Evolutionary conservation across 1,139 yeast genomes (phyloP), one percentile per base, ranked within the genome.

Genomic region (Petasospora fabianii): DNA sequence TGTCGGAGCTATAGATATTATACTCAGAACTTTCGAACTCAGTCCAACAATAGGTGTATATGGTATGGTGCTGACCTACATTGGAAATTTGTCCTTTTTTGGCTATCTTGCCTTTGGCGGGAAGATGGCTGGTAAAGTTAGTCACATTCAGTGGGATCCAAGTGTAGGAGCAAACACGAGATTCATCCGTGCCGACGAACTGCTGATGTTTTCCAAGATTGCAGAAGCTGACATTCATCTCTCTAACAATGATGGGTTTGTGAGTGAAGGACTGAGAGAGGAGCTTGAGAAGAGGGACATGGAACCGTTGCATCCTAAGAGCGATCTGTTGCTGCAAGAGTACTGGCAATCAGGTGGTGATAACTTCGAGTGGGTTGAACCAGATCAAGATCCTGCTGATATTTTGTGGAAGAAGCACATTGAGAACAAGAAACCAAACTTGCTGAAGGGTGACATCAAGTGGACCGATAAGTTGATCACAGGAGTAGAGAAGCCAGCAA

Each of bases 261-360:
- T 64, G 1, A 61, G 65, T 6, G 50, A 55, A 27, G 55, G 51
- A 11, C 51, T 65, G 32, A 60, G 59, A 15, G 36, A 37, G 13
- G 38, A 30, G 3, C 27, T 64, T 20, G 43, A 40, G n/a, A 34
- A 31, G 14, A 52, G 62, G 27, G 49, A 62, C 24, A 54, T 71
- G 38, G 54, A 55, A 18, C 60, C 65, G 7, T 61, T 66, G 17
- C 71, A 68, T 44, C 70, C 73, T 7, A 70, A 65, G 37, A 46
- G 72, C 43, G 82, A 78, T 43, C 51, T 75, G 36, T 71, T 74
- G 60, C 54, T 79, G 44, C 80, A 80, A 55, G 84, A 82, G 35
- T 80, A 79, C 55, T 79, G 86, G 85, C 66, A 77, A 61, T 67
- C 75, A 41, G 80, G 82, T 12, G 85, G 86, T 24, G 82, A 78